Percentiles rank a stretch among this genome's conserved stretches.
These are phyloP conservation scores for Globisporangium yorkense DNA, from an alignment of 352 stramenopile species.

Conservation along the genomic window DNA sequence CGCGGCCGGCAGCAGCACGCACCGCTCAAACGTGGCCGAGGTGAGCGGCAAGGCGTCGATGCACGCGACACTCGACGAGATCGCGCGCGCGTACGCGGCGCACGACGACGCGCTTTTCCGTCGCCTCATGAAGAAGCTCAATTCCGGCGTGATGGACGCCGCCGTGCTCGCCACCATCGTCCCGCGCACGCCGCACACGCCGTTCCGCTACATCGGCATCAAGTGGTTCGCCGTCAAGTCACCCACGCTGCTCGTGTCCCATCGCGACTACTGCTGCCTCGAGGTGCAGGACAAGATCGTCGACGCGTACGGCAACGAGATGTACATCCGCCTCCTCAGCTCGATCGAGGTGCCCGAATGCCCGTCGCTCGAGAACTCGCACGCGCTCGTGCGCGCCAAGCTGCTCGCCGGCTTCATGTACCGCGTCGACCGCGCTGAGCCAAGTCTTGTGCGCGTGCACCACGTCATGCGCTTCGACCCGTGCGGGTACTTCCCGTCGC, in stretches of 20 bases:
- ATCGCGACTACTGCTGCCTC: constrained; percentile 83
- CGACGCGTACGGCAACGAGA: constrained; percentile 78
- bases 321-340: constrained; percentile 77
- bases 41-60: constrained; percentile 68
- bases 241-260: constrained; percentile 70
- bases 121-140: constrained; percentile 80
- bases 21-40: constrained; percentile 79
- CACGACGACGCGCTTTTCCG: constrained; percentile 75
- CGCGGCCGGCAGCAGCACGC: constrained; percentile 20
- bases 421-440: constrained; percentile 62
- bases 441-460: constrained; percentile 63
- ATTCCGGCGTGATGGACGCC: constrained; percentile 63
- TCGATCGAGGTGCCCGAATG: constrained; percentile 81
- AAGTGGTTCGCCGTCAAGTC: constrained; percentile 87
- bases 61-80: constrained; percentile 62
- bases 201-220: constrained; percentile 82
- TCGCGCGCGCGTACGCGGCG: constrained; percentile 68
- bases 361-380: constrained; percentile 78
- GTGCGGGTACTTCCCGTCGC: constrained; percentile 67
- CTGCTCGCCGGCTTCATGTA: constrained; percentile 78
- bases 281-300: constrained; percentile 85
- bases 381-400: constrained; percentile 81
- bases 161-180: constrained; percentile 77
- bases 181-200: constrained; percentile 56
- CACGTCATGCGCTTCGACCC: constrained; percentile 76